These are phyloP conservation scores for Carex myosuroides DNA, from an alignment of 176 grass and related monocot genomes.

Conservation along the genomic window DNA sequence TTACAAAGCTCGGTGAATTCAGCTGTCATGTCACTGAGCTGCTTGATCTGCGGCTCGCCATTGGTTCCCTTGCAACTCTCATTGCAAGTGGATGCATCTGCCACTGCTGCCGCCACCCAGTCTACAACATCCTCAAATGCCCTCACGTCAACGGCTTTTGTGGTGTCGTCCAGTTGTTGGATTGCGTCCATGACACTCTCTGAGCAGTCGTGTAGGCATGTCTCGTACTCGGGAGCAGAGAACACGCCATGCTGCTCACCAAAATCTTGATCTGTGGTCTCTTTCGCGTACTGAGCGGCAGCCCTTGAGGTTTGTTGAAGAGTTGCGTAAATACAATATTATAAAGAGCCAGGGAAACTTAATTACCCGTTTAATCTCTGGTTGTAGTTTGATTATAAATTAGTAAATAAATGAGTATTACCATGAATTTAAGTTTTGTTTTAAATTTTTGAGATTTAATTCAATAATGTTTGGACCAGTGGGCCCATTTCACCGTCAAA, in stretches of 20 bases:
- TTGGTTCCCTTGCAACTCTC: slow-evolving; percentile 13
- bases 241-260: background rate
- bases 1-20: slow-evolving; percentile 36
- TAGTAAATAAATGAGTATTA: background rate
- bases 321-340: background rate
- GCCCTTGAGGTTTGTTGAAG: slow-evolving; percentile 10
- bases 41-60: slow-evolving; percentile 24
- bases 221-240: slow-evolving; percentile 15
- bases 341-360: background rate
- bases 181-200: slow-evolving; percentile 39
- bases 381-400: background rate
- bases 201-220: slow-evolving; percentile 43
- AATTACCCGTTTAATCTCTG: background rate
- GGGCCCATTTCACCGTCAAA: background rate
- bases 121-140: slow-evolving; percentile 16
- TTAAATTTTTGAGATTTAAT: background rate
- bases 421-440: background rate
- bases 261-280: slow-evolving; percentile 23
- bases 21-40: background rate
- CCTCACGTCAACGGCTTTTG: slow-evolving; percentile 23
- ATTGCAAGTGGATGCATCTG: slow-evolving; percentile 40
- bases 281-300: slow-evolving; percentile 21
- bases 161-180: slow-evolving; percentile 34
- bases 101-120: slow-evolving; percentile 31
- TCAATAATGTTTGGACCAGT: background rate